phyloP scores from a whole-genome alignment of 371 early-diverging fungal genomes.

The Neoconidiobolus thromboides region DNA sequence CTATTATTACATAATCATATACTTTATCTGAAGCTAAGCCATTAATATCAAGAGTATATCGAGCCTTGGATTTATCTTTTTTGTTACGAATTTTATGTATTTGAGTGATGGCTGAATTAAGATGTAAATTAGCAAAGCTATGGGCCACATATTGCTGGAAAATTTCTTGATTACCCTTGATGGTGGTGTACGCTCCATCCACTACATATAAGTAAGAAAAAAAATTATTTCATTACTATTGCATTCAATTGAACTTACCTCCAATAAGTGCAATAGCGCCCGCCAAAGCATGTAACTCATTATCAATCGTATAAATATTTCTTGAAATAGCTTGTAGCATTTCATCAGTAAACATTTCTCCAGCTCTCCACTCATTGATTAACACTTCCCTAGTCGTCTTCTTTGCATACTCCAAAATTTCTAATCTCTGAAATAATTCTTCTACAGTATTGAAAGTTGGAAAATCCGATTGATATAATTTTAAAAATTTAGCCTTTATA shows the following conservation, averaged over 20 bases:
- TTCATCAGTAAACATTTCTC: neutral
- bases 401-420: neutral
- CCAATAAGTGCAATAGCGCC: conserved; percentile 2
- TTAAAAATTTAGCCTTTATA: neutral
- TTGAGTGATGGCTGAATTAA: neutral
- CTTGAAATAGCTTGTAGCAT: neutral
- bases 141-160: neutral
- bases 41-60: too few relatives aligned
- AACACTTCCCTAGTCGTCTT: neutral
- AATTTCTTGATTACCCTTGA: conserved; percentile 18
- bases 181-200: conserved; percentile 26
- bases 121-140: neutral
- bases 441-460: neutral
- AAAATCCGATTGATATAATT: neutral
- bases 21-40: neutral
- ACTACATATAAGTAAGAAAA: conserved; percentile 12
- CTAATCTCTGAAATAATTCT: neutral
- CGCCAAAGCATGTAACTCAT: neutral
- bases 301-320: neutral
- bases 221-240: neutral
- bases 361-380: neutral
- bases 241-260: neutral
- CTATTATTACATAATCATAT: neutral
- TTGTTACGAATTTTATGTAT: neutral
- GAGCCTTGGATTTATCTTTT: neutral